phyloP scores from a whole-genome alignment of 257 asterid genomes.

The Craterostigma plantagineum region DNA sequence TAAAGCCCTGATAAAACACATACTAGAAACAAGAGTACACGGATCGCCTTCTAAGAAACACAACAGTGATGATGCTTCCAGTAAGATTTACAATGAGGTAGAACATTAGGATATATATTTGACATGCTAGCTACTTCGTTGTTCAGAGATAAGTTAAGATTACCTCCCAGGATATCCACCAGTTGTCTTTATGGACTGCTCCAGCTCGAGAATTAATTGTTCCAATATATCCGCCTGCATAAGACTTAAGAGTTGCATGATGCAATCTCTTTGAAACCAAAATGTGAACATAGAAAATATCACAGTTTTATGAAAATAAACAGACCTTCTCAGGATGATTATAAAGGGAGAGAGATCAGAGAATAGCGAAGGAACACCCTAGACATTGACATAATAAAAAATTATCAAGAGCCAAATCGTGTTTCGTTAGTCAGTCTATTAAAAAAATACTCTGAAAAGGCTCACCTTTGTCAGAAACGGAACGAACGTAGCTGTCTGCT shows the following conservation, averaged over 20 bases:
- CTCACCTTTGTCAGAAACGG: conserved; percentile 80
- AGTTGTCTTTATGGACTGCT: conserved; percentile 49
- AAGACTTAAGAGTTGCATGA: conserved; percentile 12
- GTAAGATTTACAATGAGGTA: neutral
- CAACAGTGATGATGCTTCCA: too few relatives aligned
- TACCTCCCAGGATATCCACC: conserved; percentile 81
- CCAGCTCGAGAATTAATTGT: conserved; percentile 51
- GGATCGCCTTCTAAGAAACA: neutral
- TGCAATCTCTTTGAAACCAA: conserved; percentile 2
- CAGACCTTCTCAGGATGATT: conserved; percentile 83
- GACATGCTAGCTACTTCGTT: too few relatives aligned
- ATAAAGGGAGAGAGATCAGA: conserved; percentile 85
- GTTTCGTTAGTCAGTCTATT: conserved; percentile 6
- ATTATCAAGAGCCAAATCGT: conserved; percentile 11
- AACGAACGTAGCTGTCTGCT: conserved; percentile 48
- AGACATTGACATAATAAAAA: conserved; percentile 21
- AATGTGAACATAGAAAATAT: conserved; percentile 1
- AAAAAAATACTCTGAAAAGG: conserved; percentile 8
- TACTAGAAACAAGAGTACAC: too few relatives aligned
- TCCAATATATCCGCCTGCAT: conserved; percentile 83
- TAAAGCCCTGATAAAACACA: neutral
- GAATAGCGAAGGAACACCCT: conserved; percentile 97
- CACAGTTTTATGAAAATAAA: conserved; percentile 4
- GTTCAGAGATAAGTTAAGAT: conserved; percentile 2
- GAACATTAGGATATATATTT: too few relatives aligned